Conservation (phyloP, 2,329 filamentous ascomycete species). For the Phaeophleospora eucalypticola region DNA sequence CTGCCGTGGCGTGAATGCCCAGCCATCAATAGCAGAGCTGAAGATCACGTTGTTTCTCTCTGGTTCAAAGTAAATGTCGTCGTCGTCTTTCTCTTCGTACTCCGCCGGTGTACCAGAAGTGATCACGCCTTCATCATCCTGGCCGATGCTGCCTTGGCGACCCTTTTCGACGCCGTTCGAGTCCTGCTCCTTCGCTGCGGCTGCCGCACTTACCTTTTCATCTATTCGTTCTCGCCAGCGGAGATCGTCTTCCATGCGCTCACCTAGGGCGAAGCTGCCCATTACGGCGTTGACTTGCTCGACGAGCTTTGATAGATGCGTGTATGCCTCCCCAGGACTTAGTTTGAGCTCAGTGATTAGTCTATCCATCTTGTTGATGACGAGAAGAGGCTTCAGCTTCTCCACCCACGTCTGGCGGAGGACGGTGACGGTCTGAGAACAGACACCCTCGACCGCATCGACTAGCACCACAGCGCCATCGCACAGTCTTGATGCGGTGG, state of each 20-base stretch:
- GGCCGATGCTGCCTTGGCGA: slow-evolving; percentile 47
- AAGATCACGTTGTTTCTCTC: slow-evolving; percentile 99
- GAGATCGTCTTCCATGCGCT: slow-evolving; percentile 96
- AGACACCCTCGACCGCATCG: slow-evolving; percentile 95
- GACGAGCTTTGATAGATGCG: slow-evolving; percentile 80
- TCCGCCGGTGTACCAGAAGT: slow-evolving; percentile 49
- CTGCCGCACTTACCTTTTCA: slow-evolving; percentile 70
- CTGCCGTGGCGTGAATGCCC: slow-evolving; percentile 94
- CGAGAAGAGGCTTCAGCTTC: slow-evolving; percentile 86
- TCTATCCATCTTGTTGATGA: slow-evolving; percentile 98
- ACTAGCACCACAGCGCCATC: slow-evolving; percentile 93
- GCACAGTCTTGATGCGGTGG: slow-evolving; percentile 87
- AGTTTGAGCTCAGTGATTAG: slow-evolving; percentile 92
- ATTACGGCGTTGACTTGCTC: slow-evolving; percentile 97
- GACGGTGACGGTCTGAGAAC: slow-evolving; percentile 96
- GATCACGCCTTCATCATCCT: slow-evolving; percentile 51
- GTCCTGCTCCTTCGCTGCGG: slow-evolving; percentile 32
- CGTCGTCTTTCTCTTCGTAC: slow-evolving; percentile 89
- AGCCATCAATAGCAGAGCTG: slow-evolving; percentile 95
- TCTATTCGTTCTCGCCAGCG: slow-evolving; percentile 94
- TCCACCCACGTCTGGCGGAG: slow-evolving; percentile 92
- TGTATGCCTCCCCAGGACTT: slow-evolving; percentile 83
- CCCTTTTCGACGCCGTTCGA: slow-evolving; percentile 26
- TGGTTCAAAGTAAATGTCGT: slow-evolving; percentile 95
- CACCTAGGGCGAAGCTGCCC: slow-evolving; percentile 94